A percentile compares a stretch with the other conserved stretches of the same genome.
phyloP scores from a whole-genome alignment of 805 yeast genomes.

The Komagataella pastoris region DNA sequence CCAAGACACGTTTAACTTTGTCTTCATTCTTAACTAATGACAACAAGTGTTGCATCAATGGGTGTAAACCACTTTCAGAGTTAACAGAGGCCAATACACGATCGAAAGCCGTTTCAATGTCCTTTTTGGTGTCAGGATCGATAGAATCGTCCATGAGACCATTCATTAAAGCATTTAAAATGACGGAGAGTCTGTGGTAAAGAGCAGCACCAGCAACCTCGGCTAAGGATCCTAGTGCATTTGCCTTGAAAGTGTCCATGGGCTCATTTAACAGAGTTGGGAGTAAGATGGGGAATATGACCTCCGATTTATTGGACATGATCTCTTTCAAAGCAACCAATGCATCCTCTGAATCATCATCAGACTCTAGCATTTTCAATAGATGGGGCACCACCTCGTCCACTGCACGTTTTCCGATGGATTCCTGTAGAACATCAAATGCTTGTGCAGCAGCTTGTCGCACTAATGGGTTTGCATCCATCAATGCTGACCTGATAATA shows the following conservation, averaged over 20 bases:
- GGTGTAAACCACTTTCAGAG: constrained; percentile 70
- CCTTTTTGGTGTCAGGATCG: constrained; percentile 21
- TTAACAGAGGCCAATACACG: constrained; percentile 61
- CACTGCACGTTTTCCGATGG: constrained; percentile 72
- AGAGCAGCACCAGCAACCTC: constrained; percentile 82
- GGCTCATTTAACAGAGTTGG: constrained; percentile 79
- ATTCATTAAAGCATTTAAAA: constrained; percentile 62
- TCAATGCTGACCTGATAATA: constrained; percentile 67
- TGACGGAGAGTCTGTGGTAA: constrained; percentile 55
- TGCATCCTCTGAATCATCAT: constrained; percentile 54
- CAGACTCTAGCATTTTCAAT: constrained; percentile 46
- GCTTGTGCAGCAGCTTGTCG: constrained; percentile 88
- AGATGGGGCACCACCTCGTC: constrained; percentile 83
- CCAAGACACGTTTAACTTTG: constrained; percentile 42
- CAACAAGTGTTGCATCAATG: constrained; percentile 71
- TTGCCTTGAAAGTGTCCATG: constrained; percentile 72
- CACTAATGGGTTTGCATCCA: constrained; percentile 60
- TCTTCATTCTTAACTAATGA: constrained; percentile 70
- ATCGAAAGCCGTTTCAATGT: constrained; percentile 45
- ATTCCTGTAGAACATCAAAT: constrained; percentile 75
- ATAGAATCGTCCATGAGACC: constrained; percentile 29
- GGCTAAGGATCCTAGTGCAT: constrained; percentile 75
- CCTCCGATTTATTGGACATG: constrained; percentile 80
- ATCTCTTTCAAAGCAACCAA: constrained; percentile 82
- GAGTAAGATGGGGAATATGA: constrained; percentile 84